Base-by-base conservation (phyloP, 2,329 filamentous ascomycete genomes). In the Pseudogymnoascus sp. region DNA sequence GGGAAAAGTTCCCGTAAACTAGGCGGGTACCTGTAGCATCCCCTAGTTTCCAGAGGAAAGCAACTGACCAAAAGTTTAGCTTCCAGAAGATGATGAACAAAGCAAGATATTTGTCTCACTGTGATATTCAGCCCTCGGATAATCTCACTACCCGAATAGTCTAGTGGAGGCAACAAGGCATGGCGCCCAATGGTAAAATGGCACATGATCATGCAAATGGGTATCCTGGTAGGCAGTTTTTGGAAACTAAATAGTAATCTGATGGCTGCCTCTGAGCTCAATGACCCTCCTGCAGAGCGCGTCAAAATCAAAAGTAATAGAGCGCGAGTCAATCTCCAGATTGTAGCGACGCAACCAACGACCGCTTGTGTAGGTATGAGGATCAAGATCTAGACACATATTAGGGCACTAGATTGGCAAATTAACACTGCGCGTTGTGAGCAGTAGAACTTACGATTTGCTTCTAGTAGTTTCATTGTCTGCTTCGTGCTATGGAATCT, bases 291-390 rank as follows among this genome's bases (percentile, higher is more conserved):
- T 61, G 64, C 72, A 72, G 38, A 77, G 71, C 26, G 70, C 69
- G 21, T 68, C 61, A 59, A 76, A 75, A 61, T 76, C 66, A 61
- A 78, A 77, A 5, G 64, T 5, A 41, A 78, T 68, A 18, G 67
- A 66, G 10, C 74, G 74, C 18, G 71, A 64, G 19, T 69, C 61
- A 41, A 66, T 70, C 63, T 77, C 65, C 9, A 67, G 57, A 21
- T 69, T 64, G 66, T 77, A 72, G 35, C 64, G 62, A 59, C 67
- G 68, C 33, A 77, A 68, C 75, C 72, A 74, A 39, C 69, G 67
- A 12, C 72, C 71, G 41, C 64, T 68, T 7, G 71, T 72, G 63
- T 74, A 74, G 56, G 61, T 62, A 63, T 69, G 66, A 62, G 69
- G 69, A 30, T 71, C 66, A 33, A 67, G 26, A 12, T 37, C 61